Evolutionary conservation across 148 eudicot genomes (phyloP), one percentile per base, ranked within the genome.

Genomic region (Amaranthus cruentus): DNA sequence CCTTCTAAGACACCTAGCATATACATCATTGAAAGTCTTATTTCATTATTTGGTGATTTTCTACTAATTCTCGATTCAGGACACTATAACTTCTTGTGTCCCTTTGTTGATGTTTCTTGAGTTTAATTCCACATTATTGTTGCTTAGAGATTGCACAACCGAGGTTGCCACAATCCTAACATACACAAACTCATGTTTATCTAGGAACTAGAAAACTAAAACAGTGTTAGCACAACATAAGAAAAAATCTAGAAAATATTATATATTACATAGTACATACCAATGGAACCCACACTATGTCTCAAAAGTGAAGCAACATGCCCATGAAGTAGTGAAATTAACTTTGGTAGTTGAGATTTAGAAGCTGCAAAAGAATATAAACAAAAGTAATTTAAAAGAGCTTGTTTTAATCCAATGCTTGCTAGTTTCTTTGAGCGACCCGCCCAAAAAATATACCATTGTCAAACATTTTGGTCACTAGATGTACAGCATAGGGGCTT

Each of bases 251-350:
- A 47, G 65, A 14, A 47, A 28, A 48, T 13, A 6, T 42, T 13
- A 51, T 7, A 62, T 63, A 13, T 18, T 28, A 6, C 7, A 21
- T 5, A 47, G 48, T 54, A 65, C 88, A 71, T 96, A 96, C 99
- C 97, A 76, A 86, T 83, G 76, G 96, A 96, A 62, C 99, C 99
- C 70, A 92, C 96, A 79, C 80, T 83, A 71, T 96, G 97, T 69
- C 90, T 79, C 79, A 96, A 87, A 83, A 96, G 99, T 66, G 91
- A 62, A 82, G 97, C 95, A 76, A 90, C 96, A 81, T 90, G 90
- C 69, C 99, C 99, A 79, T 85, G 96, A 59, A 96, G 88, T 58
- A 87, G 80, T 44, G 97, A 86, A 71, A 96, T 84, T 75, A 96
- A 85, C 69, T 87, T 83, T 66, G 89, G 84, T 66, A 92, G 76